These are phyloP conservation scores for Ochetophila trinervis DNA, from an alignment of 306 rosid genomes.

Conservation along the genomic window DNA sequence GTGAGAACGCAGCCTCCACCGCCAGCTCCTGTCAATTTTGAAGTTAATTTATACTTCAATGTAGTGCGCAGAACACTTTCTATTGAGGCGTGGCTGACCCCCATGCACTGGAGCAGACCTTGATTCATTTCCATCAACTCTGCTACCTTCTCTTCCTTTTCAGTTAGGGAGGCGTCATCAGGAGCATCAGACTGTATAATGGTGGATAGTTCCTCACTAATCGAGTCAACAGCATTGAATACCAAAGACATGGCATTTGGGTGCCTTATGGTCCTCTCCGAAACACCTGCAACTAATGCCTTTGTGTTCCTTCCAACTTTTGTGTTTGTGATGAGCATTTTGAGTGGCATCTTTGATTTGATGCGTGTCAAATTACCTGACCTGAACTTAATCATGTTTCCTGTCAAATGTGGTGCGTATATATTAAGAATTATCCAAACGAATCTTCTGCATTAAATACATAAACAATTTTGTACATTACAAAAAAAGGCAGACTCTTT, in stretches of 20 bases:
- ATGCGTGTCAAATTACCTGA: conserved; percentile 63
- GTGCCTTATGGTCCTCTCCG: conserved; percentile 79
- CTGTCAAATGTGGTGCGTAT: conserved; percentile 46
- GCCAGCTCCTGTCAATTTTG: conserved; percentile 97
- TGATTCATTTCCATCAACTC: conserved; percentile 97
- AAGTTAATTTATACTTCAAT: conserved; percentile 70
- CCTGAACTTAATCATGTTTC: conserved; percentile 83
- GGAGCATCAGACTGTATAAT: conserved; percentile 64
- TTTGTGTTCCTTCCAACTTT: conserved; percentile 93
- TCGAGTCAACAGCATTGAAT: conserved; percentile 79
- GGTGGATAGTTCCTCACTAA: conserved; percentile 68
- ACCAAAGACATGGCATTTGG: conserved; percentile 76
- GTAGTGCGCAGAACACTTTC: conserved; percentile 90
- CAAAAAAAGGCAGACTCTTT: not conserved
- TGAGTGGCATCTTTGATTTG: conserved; percentile 56
- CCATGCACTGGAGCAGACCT: conserved; percentile 95
- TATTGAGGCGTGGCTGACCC: conserved; percentile 81
- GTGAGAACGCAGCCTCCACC: conserved; percentile 99
- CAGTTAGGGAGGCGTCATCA: conserved; percentile 56
- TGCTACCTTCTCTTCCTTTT: conserved; percentile 71
- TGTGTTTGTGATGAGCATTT: conserved; percentile 96
- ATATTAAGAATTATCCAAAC: conserved; percentile 20
- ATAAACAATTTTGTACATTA: not conserved
- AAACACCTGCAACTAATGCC: conserved; percentile 92
- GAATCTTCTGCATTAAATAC: conserved; percentile 1